Conservation (phyloP, 805 yeast genomes). For the Yarrowia porcina region DNA sequence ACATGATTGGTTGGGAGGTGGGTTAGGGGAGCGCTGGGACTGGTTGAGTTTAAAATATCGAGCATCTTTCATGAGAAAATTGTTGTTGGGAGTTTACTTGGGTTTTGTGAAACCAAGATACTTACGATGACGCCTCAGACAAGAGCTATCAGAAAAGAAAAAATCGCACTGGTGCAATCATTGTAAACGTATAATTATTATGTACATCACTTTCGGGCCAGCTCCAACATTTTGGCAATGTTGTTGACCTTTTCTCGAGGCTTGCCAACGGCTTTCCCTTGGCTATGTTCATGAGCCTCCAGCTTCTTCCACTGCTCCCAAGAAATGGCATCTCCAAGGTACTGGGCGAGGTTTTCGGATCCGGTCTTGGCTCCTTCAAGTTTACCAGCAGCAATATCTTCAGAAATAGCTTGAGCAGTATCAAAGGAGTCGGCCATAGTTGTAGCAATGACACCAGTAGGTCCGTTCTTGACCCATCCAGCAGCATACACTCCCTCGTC, state of each 20-base stretch:
- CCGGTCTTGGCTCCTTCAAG: slow-evolving; percentile 36
- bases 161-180: too few relatives aligned
- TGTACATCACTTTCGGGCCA: slow-evolving; percentile 5
- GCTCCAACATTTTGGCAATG: slow-evolving; percentile 48
- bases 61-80: background rate
- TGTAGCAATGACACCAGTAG: slow-evolving; percentile 85
- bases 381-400: slow-evolving; percentile 47
- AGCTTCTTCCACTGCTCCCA: slow-evolving; percentile 71
- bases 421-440: slow-evolving; percentile 82
- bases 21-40: slow-evolving; percentile 10
- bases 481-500: slow-evolving; percentile 63
- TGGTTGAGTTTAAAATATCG: background rate
- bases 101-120: too few relatives aligned
- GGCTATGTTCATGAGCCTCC: slow-evolving; percentile 49
- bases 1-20: slow-evolving; percentile 16
- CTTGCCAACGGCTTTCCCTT: slow-evolving; percentile 52
- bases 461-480: slow-evolving; percentile 90
- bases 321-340: slow-evolving; percentile 39
- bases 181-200: background rate
- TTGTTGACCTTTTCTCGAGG: slow-evolving; percentile 55
- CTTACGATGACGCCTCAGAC: too few relatives aligned
- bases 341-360: slow-evolving; percentile 35
- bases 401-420: slow-evolving; percentile 62
- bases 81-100: background rate
- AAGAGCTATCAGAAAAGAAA: too few relatives aligned